Conservation (phyloP, 805 yeast genomes). For the Sugiyamaella floridensis region DNA sequence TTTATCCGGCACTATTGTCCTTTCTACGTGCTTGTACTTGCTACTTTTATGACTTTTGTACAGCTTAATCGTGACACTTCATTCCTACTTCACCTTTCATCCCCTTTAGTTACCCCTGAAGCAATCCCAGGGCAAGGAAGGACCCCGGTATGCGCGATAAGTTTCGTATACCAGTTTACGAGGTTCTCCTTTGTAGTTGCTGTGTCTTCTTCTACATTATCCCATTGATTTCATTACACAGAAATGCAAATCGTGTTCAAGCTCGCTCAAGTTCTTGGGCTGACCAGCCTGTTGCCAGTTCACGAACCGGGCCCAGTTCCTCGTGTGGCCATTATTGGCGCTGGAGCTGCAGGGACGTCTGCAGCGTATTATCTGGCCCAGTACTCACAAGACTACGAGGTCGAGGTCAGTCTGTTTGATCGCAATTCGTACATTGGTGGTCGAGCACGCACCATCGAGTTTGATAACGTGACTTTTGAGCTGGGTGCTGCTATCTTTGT, state of each 20-base stretch:
- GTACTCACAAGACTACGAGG: conserved; percentile 26
- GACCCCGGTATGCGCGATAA: no score
- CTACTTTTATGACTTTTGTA: no score
- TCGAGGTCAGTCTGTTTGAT: conserved; percentile 40
- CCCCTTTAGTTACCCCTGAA: no score
- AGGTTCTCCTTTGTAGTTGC: not conserved
- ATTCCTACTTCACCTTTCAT: no score
- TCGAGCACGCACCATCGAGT: conserved; percentile 35
- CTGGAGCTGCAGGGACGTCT: conserved; percentile 47
- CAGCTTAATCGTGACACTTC: no score
- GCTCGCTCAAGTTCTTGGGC: not conserved
- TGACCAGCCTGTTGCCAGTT: not conserved
- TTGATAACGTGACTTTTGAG: conserved; percentile 33
- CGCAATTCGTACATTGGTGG: conserved; percentile 39
- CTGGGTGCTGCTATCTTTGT: conserved; percentile 44
- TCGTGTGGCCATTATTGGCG: conserved; percentile 42
- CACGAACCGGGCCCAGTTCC: not conserved
- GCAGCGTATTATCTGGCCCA: conserved; percentile 41
- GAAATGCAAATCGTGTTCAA: not conserved
- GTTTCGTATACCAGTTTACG: not conserved
- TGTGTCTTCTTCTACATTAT: no score
- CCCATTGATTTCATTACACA: not conserved
- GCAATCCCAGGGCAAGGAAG: no score
- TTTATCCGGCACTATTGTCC: no score
- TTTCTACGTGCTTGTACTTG: no score